Evolutionary conservation across 768 basidiomycete genomes (phyloP), one percentile per base, ranked within the genome.

Genomic region (Phylloporus sp.): DNA sequence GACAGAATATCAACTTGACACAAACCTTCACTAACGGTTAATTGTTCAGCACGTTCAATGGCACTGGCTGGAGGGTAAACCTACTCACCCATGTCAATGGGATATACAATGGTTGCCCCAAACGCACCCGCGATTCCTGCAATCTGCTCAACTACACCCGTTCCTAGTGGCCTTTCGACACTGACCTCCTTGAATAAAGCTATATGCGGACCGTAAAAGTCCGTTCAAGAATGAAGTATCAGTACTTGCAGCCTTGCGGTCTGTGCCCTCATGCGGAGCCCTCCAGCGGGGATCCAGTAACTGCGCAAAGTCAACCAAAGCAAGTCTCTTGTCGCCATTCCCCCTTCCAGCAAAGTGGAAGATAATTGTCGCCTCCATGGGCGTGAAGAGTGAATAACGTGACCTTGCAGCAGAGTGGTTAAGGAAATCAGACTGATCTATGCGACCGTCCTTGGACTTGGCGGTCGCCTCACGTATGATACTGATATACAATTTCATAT

Each of bases 71-170:
- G 24, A 31, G 33, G 39, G 36, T 28, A 23, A 43, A 31, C 41
- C 42, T 26, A 79, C 83, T 71, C 58, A 85, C 84, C 89, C 72
- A 90, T 77, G 69, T 92, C 93, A 61, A 95, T 97, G 21, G 95
- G 95, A 67, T 98, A 97, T 11, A 98, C 95, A 32, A 91, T 89
- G n/a, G 91, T 95, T 10, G 95, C 96, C 39, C 96, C 96, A 50
- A 93, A 77, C 28, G 90, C 90, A 46, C 96, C 96, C 36, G 95
- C 92, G 49, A 95, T 62, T 62, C 95, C 86, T 86, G 54, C 18
- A 46, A 44, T 53, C n/a, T 35, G 35, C 27, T 64, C 66, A 56
- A 49, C 8, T 36, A 35, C 7, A 24, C 29, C 37, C 44, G 27
- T 14, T 27, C 35, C 17, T 8, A 22, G n/a, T 39, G 36, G n/a